These are phyloP conservation scores for Rhodotorula sp. DNA, from an alignment of 1,284 basidiomycete genomes.

Conservation along the genomic window DNA sequence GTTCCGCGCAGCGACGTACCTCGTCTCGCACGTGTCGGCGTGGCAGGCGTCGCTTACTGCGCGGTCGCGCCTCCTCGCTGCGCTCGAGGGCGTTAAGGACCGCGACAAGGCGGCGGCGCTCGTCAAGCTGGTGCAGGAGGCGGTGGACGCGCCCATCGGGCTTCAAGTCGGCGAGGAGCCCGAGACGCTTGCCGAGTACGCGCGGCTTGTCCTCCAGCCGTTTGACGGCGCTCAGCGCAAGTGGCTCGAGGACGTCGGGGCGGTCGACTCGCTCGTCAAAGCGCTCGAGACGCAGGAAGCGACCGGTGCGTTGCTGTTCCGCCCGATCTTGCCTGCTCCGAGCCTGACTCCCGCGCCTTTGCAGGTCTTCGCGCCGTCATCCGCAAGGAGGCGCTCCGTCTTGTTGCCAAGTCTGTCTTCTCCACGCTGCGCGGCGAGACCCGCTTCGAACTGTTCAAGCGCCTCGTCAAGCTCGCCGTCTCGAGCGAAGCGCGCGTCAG, in stretches of 20 bases:
- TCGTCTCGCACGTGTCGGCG: constrained; percentile 77
- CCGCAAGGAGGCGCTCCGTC: constrained; percentile 27
- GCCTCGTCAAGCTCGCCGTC: constrained; percentile 31
- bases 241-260: constrained; percentile 36
- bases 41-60: constrained; percentile 59
- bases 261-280: constrained; percentile 21
- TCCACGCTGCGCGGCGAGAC: constrained; percentile 24
- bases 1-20: constrained; percentile 75
- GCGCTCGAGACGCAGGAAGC: constrained; percentile 15
- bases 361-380: constrained; percentile 23
- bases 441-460: constrained; percentile 35
- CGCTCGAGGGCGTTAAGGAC: constrained; percentile 65
- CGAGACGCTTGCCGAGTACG: constrained; percentile 50
- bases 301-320: not conserved
- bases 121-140: constrained; percentile 61
- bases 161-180: constrained; percentile 27
- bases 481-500: constrained; percentile 24
- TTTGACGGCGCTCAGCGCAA: constrained; percentile 56
- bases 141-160: constrained; percentile 49
- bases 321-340: not conserved
- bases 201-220: constrained; percentile 59
- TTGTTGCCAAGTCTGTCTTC: constrained; percentile 24
- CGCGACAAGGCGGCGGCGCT: constrained; percentile 66
- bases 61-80: constrained; percentile 60
- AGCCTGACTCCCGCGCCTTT: not conserved